phyloP scores from a whole-genome alignment of 441 rosid species.

The Gossypium schwendimanii region DNA sequence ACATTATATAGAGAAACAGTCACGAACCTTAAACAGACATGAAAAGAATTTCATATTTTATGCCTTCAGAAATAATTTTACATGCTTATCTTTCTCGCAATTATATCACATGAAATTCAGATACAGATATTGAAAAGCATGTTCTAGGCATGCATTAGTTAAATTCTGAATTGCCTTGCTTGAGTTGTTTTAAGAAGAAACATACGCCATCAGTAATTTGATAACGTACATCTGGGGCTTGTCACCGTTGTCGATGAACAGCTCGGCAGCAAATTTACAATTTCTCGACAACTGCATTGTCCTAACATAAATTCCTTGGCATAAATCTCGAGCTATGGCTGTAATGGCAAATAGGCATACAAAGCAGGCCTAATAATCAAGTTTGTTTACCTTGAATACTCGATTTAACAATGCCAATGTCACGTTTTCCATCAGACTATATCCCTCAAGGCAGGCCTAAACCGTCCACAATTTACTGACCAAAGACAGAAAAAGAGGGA shows the following conservation, averaged over 20 bases:
- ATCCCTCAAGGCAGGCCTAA: neutral
- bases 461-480: neutral
- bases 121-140: neutral
- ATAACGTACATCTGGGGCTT: neutral
- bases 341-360: neutral
- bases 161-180: neutral
- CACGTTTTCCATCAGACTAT: neutral
- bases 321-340: neutral
- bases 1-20: rapidly evolving
- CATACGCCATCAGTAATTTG: neutral
- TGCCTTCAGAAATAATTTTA: neutral
- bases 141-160: neutral
- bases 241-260: neutral
- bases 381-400: neutral
- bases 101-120: neutral
- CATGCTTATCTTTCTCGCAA: neutral
- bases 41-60: no score
- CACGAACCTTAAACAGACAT: no score
- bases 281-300: neutral
- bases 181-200: neutral
- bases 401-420: neutral
- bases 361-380: neutral
- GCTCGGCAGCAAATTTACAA: neutral
- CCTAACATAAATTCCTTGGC: neutral
- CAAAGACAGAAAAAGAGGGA: neutral